phyloP scores from a whole-genome alignment of 1,139 yeast genomes.

The Cylindricascospora bacillispora region DNA sequence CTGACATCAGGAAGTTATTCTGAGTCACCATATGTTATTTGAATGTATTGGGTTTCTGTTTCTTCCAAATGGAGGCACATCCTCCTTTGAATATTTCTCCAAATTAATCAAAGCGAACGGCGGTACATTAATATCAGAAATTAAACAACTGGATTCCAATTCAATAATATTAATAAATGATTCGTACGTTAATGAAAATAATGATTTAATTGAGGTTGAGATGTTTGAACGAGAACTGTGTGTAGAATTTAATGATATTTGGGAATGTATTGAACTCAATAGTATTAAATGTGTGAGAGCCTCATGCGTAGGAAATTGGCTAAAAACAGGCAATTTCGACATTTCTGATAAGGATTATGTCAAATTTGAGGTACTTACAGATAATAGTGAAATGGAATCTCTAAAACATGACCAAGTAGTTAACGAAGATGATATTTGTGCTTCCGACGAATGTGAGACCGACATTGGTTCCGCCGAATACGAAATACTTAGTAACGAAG shows the following conservation, averaged over 20 bases:
- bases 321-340: constrained; percentile 6
- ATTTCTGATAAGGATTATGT: background rate
- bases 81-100: constrained; percentile 8
- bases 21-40: constrained; percentile 7
- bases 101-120: constrained; percentile 22
- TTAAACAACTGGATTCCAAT: constrained; percentile 6
- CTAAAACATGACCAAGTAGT: background rate
- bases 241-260: constrained; percentile 7
- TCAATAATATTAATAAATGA: constrained; percentile 13
- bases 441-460: background rate
- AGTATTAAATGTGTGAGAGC: constrained; percentile 8
- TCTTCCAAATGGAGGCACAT: constrained; percentile 14
- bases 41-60: constrained; percentile 11
- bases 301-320: constrained; percentile 7
- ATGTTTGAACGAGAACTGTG: constrained; percentile 12
- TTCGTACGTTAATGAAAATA: constrained; percentile 11
- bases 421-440: background rate
- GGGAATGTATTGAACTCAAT: constrained; percentile 7
- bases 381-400: background rate
- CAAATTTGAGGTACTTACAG: background rate
- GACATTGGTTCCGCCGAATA: background rate
- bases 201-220: constrained; percentile 5
- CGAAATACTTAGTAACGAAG: background rate
- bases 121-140: constrained; percentile 22
- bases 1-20: too few relatives aligned